Percentiles rank a stretch among this genome's conserved stretches.
Conservation (phyloP, 2,329 filamentous ascomycete genomes). For the Tolypocladium amazonense region DNA sequence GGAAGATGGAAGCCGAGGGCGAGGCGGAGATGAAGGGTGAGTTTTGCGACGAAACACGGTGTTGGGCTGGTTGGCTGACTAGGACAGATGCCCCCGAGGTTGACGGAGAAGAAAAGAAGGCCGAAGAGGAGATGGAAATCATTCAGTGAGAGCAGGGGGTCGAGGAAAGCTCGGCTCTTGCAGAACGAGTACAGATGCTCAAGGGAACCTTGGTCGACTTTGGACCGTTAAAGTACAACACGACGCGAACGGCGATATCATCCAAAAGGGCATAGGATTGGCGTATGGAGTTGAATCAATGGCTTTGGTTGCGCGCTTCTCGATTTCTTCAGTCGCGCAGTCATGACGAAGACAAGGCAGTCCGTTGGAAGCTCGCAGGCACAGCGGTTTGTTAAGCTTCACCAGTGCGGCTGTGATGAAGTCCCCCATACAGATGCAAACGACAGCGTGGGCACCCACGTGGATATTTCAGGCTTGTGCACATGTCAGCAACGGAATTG, state of each 20-base stretch:
- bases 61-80: background rate
- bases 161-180: background rate
- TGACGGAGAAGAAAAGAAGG: constrained; percentile 2
- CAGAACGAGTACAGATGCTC: background rate
- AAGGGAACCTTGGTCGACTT: too few relatives aligned
- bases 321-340: background rate
- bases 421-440: background rate
- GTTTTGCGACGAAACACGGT: constrained; percentile 4
- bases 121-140: constrained; percentile 9
- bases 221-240: background rate
- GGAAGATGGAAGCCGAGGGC: constrained; percentile 39
- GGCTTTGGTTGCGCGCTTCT: background rate
- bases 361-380: background rate
- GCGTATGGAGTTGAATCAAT: background rate
- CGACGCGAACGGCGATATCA: background rate
- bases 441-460: background rate
- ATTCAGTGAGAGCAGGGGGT: constrained; percentile 6
- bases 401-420: background rate
- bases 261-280: background rate
- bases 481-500: background rate
- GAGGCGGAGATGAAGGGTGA: constrained; percentile 39
- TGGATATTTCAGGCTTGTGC: background rate
- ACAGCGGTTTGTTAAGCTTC: background rate
- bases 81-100: constrained; percentile 9
- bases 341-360: background rate